Conservation (phyloP, 257 asterid genomes). For the Nicotiana noctiflora region DNA sequence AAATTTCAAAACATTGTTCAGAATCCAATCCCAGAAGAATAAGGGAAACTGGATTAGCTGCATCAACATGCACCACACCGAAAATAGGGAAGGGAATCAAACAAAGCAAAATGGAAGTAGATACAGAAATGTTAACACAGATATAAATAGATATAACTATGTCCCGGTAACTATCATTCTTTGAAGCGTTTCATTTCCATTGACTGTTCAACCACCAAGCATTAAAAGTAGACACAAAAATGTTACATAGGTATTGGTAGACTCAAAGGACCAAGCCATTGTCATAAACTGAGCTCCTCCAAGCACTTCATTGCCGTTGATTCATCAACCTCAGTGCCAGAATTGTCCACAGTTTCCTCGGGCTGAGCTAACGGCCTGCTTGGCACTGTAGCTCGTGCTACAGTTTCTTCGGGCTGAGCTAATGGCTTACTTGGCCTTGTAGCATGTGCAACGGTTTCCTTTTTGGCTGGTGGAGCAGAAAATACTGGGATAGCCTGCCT, state of each 20-base stretch:
- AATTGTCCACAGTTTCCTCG: slow-evolving; percentile 19
- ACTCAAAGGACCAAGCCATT: background rate
- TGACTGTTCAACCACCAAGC: slow-evolving; percentile 3
- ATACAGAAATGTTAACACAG: background rate
- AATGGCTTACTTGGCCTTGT: slow-evolving; percentile 13
- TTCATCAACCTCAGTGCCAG: slow-evolving; percentile 35
- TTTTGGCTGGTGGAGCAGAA: slow-evolving; percentile 34
- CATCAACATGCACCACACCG: background rate
- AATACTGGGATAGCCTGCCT: slow-evolving; percentile 56
- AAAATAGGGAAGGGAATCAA: background rate
- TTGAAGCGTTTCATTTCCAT: background rate
- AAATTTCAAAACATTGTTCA: background rate
- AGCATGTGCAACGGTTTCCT: slow-evolving; percentile 15
- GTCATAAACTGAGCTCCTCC: slow-evolving; percentile 69
- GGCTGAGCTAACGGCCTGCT: slow-evolving; percentile 18
- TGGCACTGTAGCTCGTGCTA: slow-evolving; percentile 9
- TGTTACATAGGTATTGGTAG: slow-evolving; percentile 2
- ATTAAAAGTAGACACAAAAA: slow-evolving; percentile 2
- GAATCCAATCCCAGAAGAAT: background rate
- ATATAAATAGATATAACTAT: slow-evolving; percentile 1
- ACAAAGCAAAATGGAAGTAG: background rate
- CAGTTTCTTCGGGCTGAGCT: slow-evolving; percentile 21
- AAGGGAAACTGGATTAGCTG: background rate
- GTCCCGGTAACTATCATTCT: slow-evolving; percentile 7
- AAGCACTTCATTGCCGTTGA: slow-evolving; percentile 57